Evolutionary conservation across 2,329 filamentous ascomycete genomes (phyloP).

Genomic region (Plenodomus lindquistii): DNA sequence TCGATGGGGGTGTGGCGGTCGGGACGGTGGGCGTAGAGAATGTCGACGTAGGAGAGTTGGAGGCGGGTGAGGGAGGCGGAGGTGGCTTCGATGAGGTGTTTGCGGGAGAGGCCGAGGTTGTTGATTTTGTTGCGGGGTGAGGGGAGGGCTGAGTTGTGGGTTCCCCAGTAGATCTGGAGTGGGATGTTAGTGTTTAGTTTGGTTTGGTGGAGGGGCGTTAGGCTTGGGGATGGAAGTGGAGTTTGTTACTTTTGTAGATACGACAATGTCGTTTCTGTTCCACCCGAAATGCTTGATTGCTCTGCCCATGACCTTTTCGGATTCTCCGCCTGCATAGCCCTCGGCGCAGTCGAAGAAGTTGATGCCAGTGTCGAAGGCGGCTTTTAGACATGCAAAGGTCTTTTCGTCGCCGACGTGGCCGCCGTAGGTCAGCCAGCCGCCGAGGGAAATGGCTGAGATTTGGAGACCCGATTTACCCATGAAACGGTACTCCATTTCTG

Average conservation of each 20-base stretch:
- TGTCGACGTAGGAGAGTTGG: conserved; percentile 65
- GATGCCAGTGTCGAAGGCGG: conserved; percentile 61
- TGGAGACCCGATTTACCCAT: conserved; percentile 73
- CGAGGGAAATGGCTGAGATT: conserved; percentile 73
- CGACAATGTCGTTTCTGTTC: conserved; percentile 61
- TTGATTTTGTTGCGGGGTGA: conserved; percentile 63
- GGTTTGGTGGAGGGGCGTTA: too few species aligned
- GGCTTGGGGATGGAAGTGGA: not conserved
- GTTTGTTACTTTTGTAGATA: conserved; percentile 62
- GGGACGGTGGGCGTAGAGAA: conserved; percentile 70
- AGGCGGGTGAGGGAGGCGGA: conserved; percentile 62
- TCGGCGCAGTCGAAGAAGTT: conserved; percentile 67
- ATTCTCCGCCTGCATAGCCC: conserved; percentile 57
- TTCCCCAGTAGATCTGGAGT: conserved; percentile 65
- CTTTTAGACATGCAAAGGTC: conserved; percentile 59
- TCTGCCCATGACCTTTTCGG: conserved; percentile 59
- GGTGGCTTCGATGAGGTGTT: conserved; percentile 71
- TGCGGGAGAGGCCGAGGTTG: conserved; percentile 68
- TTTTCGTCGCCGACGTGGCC: conserved; percentile 70
- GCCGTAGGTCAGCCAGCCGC: conserved; percentile 68
- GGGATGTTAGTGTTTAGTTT: not conserved
- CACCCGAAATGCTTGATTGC: conserved; percentile 62
- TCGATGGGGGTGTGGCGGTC: conserved; percentile 71
- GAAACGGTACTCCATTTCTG: conserved; percentile 71
- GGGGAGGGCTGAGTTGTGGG: conserved; percentile 50